A percentile compares a stretch with the other conserved stretches of the same genome.
Conservation (phyloP, 2,329 filamentous ascomycete species). For the Aspergillus alliaceus region DNA sequence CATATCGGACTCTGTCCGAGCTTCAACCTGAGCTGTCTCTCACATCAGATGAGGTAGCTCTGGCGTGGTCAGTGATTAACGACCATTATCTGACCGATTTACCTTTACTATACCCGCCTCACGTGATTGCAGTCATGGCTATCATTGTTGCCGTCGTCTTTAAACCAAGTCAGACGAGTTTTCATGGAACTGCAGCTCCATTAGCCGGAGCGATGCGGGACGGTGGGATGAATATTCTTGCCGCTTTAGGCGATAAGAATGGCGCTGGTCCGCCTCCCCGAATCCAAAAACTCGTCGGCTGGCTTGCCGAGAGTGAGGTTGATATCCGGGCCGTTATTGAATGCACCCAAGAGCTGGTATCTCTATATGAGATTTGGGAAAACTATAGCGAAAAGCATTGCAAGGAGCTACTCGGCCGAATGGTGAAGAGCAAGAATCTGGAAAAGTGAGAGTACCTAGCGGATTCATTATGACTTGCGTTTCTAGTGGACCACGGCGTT, state of each 20-base stretch:
- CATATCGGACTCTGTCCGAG: constrained; percentile 76
- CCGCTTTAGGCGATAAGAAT: constrained; percentile 33
- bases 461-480: neutral
- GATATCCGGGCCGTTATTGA: constrained; percentile 84
- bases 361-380: constrained; percentile 78
- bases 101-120: constrained; percentile 81
- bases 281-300: constrained; percentile 69
- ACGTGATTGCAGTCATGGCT: constrained; percentile 82
- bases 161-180: constrained; percentile 58
- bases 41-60: constrained; percentile 72
- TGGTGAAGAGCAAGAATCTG: constrained; percentile 60
- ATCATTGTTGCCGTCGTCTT: constrained; percentile 83
- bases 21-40: constrained; percentile 70
- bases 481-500: neutral
- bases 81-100: constrained; percentile 91
- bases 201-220: constrained; percentile 38
- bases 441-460: constrained; percentile 49
- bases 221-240: constrained; percentile 35
- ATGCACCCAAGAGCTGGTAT: constrained; percentile 87
- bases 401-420: constrained; percentile 63
- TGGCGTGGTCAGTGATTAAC: constrained; percentile 83
- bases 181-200: constrained; percentile 33
- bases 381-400: constrained; percentile 64
- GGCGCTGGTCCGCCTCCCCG: constrained; percentile 31
- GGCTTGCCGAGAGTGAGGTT: constrained; percentile 82